These are phyloP conservation scores for Solanum neorickii DNA, from an alignment of 257 asterid genomes.

Conservation along the genomic window DNA sequence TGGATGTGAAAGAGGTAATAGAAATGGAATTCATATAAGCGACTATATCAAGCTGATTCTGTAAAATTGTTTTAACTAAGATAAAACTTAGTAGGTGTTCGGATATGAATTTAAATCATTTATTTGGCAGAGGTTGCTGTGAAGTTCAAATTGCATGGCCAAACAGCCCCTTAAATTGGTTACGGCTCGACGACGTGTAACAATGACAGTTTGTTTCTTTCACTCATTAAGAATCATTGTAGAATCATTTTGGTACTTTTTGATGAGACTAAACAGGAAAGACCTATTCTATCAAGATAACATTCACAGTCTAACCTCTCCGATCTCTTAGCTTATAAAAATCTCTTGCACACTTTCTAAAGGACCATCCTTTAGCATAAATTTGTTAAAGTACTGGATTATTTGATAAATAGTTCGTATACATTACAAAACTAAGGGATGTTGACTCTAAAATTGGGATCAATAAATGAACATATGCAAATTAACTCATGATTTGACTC, in stretches of 20 bases:
- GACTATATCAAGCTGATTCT: no score
- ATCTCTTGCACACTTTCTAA: background rate
- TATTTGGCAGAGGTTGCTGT: background rate
- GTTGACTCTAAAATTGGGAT: background rate
- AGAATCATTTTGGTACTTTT: background rate
- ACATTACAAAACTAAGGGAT: background rate
- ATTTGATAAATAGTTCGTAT: background rate
- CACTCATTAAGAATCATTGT: background rate
- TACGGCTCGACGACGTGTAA: background rate
- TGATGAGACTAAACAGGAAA: background rate
- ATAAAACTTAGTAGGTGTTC: background rate
- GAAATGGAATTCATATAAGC: background rate
- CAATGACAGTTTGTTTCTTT: background rate
- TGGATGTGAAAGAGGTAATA: background rate
- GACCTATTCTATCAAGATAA: background rate
- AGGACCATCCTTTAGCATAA: background rate
- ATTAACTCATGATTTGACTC: background rate
- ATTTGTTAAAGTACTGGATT: background rate
- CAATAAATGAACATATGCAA: background rate
- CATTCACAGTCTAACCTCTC: background rate
- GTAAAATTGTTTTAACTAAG: background rate
- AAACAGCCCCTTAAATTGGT: background rate
- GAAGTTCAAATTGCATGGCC: background rate
- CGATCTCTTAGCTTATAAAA: background rate
- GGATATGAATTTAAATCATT: background rate